Percentiles rank a stretch among this genome's conserved stretches.
Evolutionary conservation across 345 rosid genomes (phyloP).

Genomic region (Eucalyptus melliodora): DNA sequence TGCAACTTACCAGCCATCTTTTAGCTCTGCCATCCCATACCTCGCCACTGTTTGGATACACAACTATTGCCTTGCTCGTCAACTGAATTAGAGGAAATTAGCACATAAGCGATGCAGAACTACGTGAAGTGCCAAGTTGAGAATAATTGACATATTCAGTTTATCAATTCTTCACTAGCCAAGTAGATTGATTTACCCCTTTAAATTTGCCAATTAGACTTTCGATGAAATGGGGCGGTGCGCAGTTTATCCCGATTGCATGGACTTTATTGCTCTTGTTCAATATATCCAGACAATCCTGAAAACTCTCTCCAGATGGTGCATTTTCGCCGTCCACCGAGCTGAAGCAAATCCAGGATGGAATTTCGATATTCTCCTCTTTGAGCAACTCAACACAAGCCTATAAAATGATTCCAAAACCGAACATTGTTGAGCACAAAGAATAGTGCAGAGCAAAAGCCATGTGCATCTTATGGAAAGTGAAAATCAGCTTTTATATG

Average conservation of each 20-base stretch:
- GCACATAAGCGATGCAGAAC: background rate
- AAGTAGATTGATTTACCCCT: conserved; percentile 18
- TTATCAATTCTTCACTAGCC: background rate
- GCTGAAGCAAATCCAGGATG: conserved; percentile 88
- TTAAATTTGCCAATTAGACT: conserved; percentile 43
- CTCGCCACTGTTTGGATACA: conserved; percentile 92
- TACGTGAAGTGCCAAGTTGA: background rate
- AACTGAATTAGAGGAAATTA: conserved; percentile 20
- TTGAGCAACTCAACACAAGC: conserved; percentile 76
- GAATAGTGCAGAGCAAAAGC: background rate
- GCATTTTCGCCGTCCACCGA: conserved; percentile 73
- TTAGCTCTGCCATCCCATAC: conserved; percentile 85
- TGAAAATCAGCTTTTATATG: background rate
- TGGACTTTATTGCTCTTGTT: conserved; percentile 45
- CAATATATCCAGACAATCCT: conserved; percentile 53
- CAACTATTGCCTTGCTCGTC: conserved; percentile 54
- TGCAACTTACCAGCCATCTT: conserved; percentile 72
- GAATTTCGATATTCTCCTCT: conserved; percentile 67
- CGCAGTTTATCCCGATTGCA: conserved; percentile 80
- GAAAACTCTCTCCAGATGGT: conserved; percentile 75
- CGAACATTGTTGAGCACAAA: background rate
- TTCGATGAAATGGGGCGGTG: conserved; percentile 73
- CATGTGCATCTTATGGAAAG: background rate
- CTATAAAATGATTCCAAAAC: conserved; percentile 3
- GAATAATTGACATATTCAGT: background rate